These are phyloP conservation scores for Arthromyces matolae DNA, from an alignment of 768 basidiomycete species.

Conservation along the genomic window DNA sequence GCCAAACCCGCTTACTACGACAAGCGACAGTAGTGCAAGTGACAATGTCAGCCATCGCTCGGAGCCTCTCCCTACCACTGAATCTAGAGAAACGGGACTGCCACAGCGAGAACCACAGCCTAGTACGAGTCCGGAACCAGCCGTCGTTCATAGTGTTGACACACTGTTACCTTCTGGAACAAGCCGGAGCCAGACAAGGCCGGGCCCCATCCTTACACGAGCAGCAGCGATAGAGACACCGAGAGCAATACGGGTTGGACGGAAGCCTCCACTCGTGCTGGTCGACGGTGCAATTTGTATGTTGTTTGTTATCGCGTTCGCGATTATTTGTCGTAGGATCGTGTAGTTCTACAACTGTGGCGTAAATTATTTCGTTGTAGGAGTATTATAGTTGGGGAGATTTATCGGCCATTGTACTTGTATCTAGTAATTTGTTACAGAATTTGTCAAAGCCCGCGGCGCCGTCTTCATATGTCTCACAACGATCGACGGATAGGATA, in stretches of 20 bases:
- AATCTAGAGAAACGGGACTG: not conserved
- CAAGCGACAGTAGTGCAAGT: not conserved
- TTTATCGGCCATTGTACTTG: no score
- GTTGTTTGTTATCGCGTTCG: slow-evolving; percentile 63
- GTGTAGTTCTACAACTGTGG: slow-evolving; percentile 25
- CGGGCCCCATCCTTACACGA: slow-evolving; percentile 8
- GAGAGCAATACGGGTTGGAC: slow-evolving; percentile 8
- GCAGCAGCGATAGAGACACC: slow-evolving; percentile 13
- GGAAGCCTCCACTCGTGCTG: slow-evolving; percentile 51
- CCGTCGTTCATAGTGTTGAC: slow-evolving; percentile 10
- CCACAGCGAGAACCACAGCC: not conserved
- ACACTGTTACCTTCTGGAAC: slow-evolving; percentile 8
- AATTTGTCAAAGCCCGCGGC: no score
- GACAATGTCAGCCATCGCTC: not conserved
- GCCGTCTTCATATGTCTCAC: not conserved
- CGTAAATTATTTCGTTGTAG: slow-evolving; percentile 8
- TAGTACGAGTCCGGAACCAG: not conserved
- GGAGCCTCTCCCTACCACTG: not conserved
- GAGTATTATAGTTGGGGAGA: no score
- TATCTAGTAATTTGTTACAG: no score
- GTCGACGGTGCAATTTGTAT: slow-evolving; percentile 75
- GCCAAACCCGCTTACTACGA: slow-evolving; percentile 52
- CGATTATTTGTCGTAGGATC: slow-evolving; percentile 61
- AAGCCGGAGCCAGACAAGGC: slow-evolving; percentile 6
- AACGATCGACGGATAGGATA: slow-evolving; percentile 10